A percentile compares a stretch with the other conserved stretches of the same genome.
Conservation (phyloP, 805 yeast genomes). For the Torulaspora maleeae region DNA sequence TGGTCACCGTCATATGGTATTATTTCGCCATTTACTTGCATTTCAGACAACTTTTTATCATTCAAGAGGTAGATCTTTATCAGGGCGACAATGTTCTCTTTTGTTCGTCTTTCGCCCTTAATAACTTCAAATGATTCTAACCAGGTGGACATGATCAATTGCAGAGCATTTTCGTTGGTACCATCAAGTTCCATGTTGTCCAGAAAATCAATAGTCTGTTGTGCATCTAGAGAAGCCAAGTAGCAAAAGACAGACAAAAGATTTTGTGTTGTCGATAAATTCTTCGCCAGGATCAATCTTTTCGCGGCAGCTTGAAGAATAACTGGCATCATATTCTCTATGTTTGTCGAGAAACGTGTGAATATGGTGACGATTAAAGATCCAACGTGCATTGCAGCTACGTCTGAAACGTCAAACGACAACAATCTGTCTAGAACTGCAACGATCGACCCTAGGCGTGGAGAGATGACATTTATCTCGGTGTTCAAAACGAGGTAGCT, state of each 20-base stretch:
- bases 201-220: constrained; percentile 60
- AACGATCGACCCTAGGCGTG: constrained; percentile 34
- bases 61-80: constrained; percentile 58
- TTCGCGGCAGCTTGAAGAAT: constrained; percentile 70
- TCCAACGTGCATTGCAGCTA: constrained; percentile 77
- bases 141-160: constrained; percentile 71
- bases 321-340: constrained; percentile 40
- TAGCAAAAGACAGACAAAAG: constrained; percentile 71
- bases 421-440: constrained; percentile 60
- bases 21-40: constrained; percentile 74
- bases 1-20: constrained; percentile 53
- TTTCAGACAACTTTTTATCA: constrained; percentile 46
- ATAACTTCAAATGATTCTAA: constrained; percentile 73
- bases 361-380: constrained; percentile 56
- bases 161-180: constrained; percentile 42
- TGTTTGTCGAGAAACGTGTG: constrained; percentile 44
- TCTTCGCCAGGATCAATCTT: constrained; percentile 61
- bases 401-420: constrained; percentile 66
- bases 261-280: constrained; percentile 70
- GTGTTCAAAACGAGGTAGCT: constrained; percentile 50
- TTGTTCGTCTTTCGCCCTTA: constrained; percentile 70
- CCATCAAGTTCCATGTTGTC: constrained; percentile 36
- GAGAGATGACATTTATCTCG: constrained; percentile 21
- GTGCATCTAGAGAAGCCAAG: constrained; percentile 58
- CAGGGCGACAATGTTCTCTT: constrained; percentile 62